Percentiles rank a stretch among this genome's conserved stretches.
phyloP scores from a whole-genome alignment of 305 asterid genomes.

The Caryopteris hybrid region DNA sequence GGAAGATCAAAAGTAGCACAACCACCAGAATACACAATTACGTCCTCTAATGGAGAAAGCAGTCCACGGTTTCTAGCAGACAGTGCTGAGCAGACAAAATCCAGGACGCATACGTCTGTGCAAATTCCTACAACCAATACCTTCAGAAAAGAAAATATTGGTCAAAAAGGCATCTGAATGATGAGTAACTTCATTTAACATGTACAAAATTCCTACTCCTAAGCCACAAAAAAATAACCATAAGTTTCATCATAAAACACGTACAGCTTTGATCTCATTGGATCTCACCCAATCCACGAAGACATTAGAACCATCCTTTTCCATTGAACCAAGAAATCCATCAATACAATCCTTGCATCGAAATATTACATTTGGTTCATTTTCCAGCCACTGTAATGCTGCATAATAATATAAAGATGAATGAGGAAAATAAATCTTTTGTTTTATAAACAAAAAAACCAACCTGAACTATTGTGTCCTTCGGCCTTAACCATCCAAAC shows the following conservation, averaged over 20 bases:
- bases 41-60: slow-evolving; percentile 66
- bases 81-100: slow-evolving; percentile 67
- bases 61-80: slow-evolving; percentile 74
- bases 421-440: too few relatives aligned
- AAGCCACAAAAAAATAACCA: neutral
- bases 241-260: slow-evolving; percentile 18
- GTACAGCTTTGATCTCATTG: slow-evolving; percentile 61
- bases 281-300: slow-evolving; percentile 84
- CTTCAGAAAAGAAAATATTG: slow-evolving; percentile 28
- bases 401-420: slow-evolving; percentile 24
- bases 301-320: slow-evolving; percentile 77
- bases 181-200: neutral
- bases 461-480: neutral
- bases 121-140: slow-evolving; percentile 83
- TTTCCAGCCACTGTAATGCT: slow-evolving; percentile 83
- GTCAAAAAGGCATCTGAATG: slow-evolving; percentile 6
- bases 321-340: slow-evolving; percentile 78
- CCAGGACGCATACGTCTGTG: slow-evolving; percentile 86
- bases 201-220: neutral
- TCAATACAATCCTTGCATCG: slow-evolving; percentile 79
- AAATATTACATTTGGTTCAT: slow-evolving; percentile 66
- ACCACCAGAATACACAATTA: slow-evolving; percentile 70
- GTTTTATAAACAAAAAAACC: too few relatives aligned
- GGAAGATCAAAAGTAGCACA: slow-evolving; percentile 92
- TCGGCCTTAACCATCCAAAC: neutral